These are phyloP conservation scores for Funneliformis geosporum DNA, from an alignment of 192 early-diverging fungal genomes.

Conservation along the genomic window DNA sequence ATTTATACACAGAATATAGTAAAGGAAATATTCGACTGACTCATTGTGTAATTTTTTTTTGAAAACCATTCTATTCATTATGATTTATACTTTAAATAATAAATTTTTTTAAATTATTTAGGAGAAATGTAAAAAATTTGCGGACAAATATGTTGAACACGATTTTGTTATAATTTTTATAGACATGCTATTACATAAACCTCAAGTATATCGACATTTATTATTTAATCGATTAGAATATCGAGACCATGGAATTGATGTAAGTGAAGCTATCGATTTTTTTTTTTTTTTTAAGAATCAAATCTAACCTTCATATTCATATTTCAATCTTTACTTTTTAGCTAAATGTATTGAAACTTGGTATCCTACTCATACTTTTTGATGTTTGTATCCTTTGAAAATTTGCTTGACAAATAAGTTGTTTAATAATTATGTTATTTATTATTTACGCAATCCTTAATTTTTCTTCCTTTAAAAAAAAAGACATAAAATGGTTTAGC, in stretches of 20 bases:
- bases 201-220: conserved; percentile 84
- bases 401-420: not conserved
- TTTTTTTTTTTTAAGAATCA: not conserved
- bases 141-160: conserved; percentile 92
- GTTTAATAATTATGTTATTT: not conserved
- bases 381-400: conserved; percentile 67
- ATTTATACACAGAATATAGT: conserved; percentile 81
- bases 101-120: conserved; percentile 24
- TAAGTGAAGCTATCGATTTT: conserved; percentile 19
- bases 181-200: conserved; percentile 88
- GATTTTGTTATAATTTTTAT: conserved; percentile 87
- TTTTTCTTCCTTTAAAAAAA: not conserved
- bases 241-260: conserved; percentile 46
- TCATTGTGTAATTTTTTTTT: conserved; percentile 60
- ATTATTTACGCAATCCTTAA: not conserved
- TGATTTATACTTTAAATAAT: not conserved
- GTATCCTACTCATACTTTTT: conserved; percentile 80
- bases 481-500: conserved; percentile 90
- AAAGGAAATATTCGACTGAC: conserved; percentile 82
- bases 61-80: not conserved
- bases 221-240: conserved; percentile 78
- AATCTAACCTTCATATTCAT: too few species aligned
- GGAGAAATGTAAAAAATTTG: conserved; percentile 75
- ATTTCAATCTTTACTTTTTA: conserved; percentile 34
- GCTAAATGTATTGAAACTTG: conserved; percentile 71